phyloP scores from a whole-genome alignment of 805 yeast species.

The Groenewaldozyma tartarivorans region DNA sequence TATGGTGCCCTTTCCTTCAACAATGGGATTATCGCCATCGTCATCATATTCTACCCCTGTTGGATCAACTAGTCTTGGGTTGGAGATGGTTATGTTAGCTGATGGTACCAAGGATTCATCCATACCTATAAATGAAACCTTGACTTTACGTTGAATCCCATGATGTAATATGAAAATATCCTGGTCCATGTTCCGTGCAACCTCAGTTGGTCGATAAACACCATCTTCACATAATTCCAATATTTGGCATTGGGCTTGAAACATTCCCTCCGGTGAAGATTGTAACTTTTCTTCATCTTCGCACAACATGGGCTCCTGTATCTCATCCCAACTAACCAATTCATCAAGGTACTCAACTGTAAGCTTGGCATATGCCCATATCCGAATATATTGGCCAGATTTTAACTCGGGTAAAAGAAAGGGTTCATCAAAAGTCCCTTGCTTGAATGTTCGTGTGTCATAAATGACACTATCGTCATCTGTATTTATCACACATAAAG shows the following conservation, averaged over 20 bases:
- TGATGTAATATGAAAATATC: conserved; percentile 8
- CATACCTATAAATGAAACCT: not conserved
- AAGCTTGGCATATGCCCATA: conserved; percentile 4
- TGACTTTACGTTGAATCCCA: conserved; percentile 12
- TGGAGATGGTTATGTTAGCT: not conserved
- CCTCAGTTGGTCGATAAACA: conserved; percentile 3
- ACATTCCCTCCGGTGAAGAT: not conserved
- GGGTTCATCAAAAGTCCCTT: not conserved
- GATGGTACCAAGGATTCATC: not conserved
- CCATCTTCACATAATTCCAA: conserved; percentile 12
- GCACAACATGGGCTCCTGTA: conserved; percentile 13
- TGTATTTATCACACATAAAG: not conserved
- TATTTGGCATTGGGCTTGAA: not conserved
- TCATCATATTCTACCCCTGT: conserved; percentile 5
- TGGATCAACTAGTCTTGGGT: conserved; percentile 7
- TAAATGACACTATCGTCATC: too few species aligned
- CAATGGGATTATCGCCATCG: not conserved
- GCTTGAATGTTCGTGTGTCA: too few species aligned
- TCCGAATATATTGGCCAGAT: not conserved
- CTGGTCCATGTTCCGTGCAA: not conserved
- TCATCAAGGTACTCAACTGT: conserved; percentile 4
- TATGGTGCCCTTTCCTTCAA: not conserved
- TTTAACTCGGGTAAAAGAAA: not conserved
- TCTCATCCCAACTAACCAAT: conserved; percentile 14
- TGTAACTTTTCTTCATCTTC: not conserved